Percentiles rank a stretch among this genome's conserved stretches.
Evolutionary conservation across 495 filamentous ascomycete species (phyloP).

Genomic region (Podospora conica): DNA sequence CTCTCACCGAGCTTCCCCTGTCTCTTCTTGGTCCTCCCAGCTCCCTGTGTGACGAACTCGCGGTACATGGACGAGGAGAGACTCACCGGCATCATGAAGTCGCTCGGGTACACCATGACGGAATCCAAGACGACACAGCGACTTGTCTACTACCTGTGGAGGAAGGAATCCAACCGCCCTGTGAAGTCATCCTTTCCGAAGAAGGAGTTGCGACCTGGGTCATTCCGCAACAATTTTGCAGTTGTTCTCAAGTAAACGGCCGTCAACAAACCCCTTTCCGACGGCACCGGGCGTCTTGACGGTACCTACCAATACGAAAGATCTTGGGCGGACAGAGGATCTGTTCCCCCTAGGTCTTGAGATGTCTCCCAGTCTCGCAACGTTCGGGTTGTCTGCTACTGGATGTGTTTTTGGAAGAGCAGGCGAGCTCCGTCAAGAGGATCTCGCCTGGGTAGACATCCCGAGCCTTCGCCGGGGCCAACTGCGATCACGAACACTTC

Average conservation of each 20-base stretch:
- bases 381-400: not conserved
- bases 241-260: slow-evolving; percentile 49
- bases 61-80: slow-evolving; percentile 76
- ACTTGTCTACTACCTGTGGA: slow-evolving; percentile 87
- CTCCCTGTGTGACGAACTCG: slow-evolving; percentile 85
- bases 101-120: slow-evolving; percentile 62
- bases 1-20: slow-evolving; percentile 53
- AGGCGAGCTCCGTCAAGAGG: not conserved
- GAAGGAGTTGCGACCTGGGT: slow-evolving; percentile 65
- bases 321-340: not conserved
- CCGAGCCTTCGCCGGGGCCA: not conserved
- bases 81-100: slow-evolving; percentile 65
- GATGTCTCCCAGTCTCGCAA: not conserved
- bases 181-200: slow-evolving; percentile 45
- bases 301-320: not conserved
- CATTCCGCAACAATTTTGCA: slow-evolving; percentile 80
- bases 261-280: not conserved
- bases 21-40: slow-evolving; percentile 85
- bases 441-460: not conserved
- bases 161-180: slow-evolving; percentile 22
- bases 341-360: not conserved
- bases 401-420: not conserved
- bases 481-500: not conserved
- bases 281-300: not conserved
- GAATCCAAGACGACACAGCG: slow-evolving; percentile 70